A percentile compares a stretch with the other conserved stretches of the same genome.
Evolutionary conservation across 176 grass and related monocot genomes (phyloP).

Genomic region (Oryza australiensis): DNA sequence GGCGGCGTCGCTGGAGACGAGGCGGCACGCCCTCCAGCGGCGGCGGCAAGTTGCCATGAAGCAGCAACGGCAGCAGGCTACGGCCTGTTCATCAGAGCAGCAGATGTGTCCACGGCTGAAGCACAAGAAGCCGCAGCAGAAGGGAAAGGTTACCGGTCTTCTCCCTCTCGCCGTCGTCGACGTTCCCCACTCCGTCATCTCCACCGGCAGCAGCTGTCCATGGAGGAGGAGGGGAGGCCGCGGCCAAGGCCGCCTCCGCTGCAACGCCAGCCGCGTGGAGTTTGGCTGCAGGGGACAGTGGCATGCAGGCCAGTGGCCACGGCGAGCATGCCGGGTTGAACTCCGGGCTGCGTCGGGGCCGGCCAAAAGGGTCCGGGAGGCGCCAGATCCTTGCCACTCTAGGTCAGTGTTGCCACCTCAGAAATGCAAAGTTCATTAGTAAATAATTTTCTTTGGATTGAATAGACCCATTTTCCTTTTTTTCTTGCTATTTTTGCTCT

Average conservation of each 20-base stretch:
- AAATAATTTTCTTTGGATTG: neutral
- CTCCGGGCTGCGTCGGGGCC: conserved; percentile 59
- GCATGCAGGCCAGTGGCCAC: conserved; percentile 35
- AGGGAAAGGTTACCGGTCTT: conserved; percentile 37
- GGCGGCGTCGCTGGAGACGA: too few relatives aligned
- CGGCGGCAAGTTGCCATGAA: conserved; percentile 29
- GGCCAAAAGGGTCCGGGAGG: conserved; percentile 78
- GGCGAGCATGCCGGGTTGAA: conserved; percentile 35
- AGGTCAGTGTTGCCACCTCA: conserved; percentile 42
- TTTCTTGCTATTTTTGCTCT: neutral
- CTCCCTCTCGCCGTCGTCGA: conserved; percentile 55
- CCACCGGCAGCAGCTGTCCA: conserved; percentile 23
- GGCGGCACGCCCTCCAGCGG: too few relatives aligned
- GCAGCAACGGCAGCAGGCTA: neutral
- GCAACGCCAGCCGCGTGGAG: conserved; percentile 33
- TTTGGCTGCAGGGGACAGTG: conserved; percentile 6
- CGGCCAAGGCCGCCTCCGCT: neutral
- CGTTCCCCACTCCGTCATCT: conserved; percentile 56
- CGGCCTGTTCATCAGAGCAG: conserved; percentile 30
- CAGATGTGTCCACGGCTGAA: conserved; percentile 27
- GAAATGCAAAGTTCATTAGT: conserved; percentile 19
- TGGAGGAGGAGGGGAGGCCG: neutral
- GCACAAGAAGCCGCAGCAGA: conserved; percentile 31
- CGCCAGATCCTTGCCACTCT: conserved; percentile 85
- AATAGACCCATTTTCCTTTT: neutral